These are phyloP conservation scores for Microcos paniculata DNA, from an alignment of 345 rosid species.

Conservation along the genomic window DNA sequence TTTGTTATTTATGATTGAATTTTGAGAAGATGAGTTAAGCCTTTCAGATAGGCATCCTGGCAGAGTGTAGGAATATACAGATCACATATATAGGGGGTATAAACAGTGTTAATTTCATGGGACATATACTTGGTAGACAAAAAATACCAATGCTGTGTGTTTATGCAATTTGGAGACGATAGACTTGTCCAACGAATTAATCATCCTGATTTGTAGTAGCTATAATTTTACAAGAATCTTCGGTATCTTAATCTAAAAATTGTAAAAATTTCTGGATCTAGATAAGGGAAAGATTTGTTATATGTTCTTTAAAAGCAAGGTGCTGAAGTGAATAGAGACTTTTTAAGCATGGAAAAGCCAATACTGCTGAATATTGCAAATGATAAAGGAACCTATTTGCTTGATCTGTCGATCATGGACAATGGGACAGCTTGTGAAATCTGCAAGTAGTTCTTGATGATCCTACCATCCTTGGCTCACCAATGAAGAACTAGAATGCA, in stretches of 20 bases:
- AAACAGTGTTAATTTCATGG: neutral
- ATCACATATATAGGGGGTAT: neutral
- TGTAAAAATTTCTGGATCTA: neutral
- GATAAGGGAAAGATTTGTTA: neutral
- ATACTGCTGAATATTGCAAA: neutral
- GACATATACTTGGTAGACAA: neutral
- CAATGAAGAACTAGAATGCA: neutral
- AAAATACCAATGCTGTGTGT: neutral
- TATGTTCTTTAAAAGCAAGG: neutral
- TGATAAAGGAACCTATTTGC: neutral
- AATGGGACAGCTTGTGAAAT: neutral
- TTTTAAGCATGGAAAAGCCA: neutral
- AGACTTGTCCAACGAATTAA: neutral
- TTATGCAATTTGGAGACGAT: neutral
- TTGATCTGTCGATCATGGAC: neutral
- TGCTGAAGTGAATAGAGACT: neutral
- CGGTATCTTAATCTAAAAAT: neutral
- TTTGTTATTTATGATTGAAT: neutral
- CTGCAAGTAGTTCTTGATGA: neutral
- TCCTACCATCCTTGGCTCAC: neutral
- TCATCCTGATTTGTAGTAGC: neutral
- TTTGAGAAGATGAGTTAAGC: neutral
- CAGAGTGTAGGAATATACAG: neutral
- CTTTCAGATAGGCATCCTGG: neutral
- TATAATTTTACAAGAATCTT: neutral